Evolutionary conservation across 2,329 filamentous ascomycete species (phyloP).

Genomic region (Sporothrix curviconia): DNA sequence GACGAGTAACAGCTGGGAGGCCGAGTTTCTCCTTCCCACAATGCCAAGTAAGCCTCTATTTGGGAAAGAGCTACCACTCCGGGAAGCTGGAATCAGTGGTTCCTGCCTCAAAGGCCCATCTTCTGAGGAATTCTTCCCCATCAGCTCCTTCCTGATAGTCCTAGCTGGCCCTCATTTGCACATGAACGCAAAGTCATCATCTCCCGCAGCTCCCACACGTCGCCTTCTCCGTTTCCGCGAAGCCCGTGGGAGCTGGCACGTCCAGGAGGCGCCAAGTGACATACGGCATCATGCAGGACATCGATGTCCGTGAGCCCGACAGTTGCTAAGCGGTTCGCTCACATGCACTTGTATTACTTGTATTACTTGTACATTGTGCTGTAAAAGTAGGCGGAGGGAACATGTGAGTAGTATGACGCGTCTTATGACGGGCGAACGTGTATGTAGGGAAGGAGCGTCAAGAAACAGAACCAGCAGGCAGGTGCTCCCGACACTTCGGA

Average conservation of each 20-base stretch:
- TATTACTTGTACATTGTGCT: background rate
- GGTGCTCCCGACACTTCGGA: constrained; percentile 5
- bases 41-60: background rate
- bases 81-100: background rate
- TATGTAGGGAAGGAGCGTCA: background rate
- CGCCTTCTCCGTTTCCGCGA: no score
- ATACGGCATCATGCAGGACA: background rate
- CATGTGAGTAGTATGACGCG: background rate
- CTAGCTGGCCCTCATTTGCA: background rate
- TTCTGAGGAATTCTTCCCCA: background rate
- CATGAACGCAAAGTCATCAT: background rate
- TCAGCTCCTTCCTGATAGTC: background rate
- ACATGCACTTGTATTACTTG: no score
- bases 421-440: background rate
- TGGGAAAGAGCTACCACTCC: background rate
- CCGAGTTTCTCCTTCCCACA: no score
- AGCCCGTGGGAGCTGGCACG: background rate
- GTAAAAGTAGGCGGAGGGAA: constrained; percentile 1
- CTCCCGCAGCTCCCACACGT: background rate
- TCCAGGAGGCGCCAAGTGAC: background rate
- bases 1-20: no score
- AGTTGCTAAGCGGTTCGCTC: background rate
- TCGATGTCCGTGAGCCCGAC: background rate
- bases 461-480: background rate
- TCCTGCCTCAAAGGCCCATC: background rate